Conservation (phyloP, 441 rosid genomes). For the Eruca vesicaria region DNA sequence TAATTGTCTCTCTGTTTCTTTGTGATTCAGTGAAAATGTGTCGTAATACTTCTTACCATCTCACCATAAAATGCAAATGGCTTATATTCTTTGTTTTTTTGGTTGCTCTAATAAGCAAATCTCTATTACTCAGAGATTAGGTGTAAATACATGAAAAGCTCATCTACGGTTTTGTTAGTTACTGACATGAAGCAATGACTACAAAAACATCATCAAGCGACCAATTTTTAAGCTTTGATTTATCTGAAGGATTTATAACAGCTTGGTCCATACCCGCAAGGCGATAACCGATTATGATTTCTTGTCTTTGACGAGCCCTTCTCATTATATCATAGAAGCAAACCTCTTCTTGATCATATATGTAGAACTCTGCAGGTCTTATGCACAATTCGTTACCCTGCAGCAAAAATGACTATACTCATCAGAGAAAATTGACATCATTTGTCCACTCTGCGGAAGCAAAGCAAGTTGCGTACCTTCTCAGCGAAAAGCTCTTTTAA, state of each 20-base stretch:
- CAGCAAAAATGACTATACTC: conserved; percentile 11
- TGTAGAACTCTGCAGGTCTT: conserved; percentile 84
- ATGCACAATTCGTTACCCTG: conserved; percentile 88
- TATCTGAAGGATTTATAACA: conserved; percentile 66
- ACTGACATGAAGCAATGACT: conserved; percentile 62
- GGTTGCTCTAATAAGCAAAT: background rate
- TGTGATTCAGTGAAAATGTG: background rate
- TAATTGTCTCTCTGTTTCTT: background rate
- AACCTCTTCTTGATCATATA: conserved; percentile 81
- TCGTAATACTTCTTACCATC: background rate
- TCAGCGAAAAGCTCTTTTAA: conserved; percentile 85
- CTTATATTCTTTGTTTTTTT: background rate
- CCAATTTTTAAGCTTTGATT: conserved; percentile 70
- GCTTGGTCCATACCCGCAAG: conserved; percentile 61
- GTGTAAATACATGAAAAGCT: background rate
- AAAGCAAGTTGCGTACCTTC: conserved; percentile 47
- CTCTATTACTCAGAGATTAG: background rate
- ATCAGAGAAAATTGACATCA: background rate
- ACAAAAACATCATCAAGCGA: conserved; percentile 80
- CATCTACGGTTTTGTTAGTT: conserved; percentile 21
- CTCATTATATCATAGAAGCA: conserved; percentile 69
- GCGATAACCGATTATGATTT: conserved; percentile 79
- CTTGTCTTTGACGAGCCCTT: conserved; percentile 72
- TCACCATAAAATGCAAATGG: background rate
- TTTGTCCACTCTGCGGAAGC: background rate